phyloP scores from a whole-genome alignment of 768 basidiomycete species.

The Suillus lakei region DNA sequence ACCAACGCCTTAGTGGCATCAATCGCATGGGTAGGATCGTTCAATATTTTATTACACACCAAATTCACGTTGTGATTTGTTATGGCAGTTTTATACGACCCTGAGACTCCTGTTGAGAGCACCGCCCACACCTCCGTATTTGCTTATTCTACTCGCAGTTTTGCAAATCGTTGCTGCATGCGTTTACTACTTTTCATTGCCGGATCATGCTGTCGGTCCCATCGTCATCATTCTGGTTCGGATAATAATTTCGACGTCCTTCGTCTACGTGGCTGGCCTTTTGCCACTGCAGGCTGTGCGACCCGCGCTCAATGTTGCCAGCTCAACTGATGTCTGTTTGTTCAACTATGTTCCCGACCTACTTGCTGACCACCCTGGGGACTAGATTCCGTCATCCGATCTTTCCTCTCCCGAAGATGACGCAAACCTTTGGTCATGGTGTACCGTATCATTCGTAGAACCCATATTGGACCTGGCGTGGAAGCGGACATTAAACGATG shows the following conservation, averaged over 20 bases:
- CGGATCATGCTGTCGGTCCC: constrained; percentile 17
- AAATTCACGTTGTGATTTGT: constrained; percentile 12
- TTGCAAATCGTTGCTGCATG: constrained; percentile 41
- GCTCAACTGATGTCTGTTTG: constrained; percentile 47
- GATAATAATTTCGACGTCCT: constrained; percentile 40
- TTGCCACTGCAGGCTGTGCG: constrained; percentile 52
- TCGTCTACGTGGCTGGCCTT: constrained; percentile 59
- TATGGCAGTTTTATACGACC: constrained; percentile 48
- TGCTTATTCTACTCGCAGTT: constrained; percentile 48
- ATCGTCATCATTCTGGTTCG: constrained; percentile 34
- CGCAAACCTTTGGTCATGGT: constrained; percentile 69
- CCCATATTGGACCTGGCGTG: constrained; percentile 61
- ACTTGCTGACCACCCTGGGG: constrained; percentile 15
- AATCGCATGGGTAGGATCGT: constrained; percentile 54
- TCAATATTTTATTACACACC: constrained; percentile 8
- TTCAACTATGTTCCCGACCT: constrained; percentile 12
- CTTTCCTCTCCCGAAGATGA: constrained; percentile 68
- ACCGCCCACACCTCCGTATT: constrained; percentile 57
- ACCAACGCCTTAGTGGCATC: constrained; percentile 38
- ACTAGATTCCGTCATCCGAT: constrained; percentile 52
- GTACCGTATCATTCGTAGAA: constrained; percentile 64
- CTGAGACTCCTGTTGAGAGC: constrained; percentile 44
- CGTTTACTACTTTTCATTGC: constrained; percentile 40
- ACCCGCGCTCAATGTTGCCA: constrained; percentile 55
- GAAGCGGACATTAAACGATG: constrained; percentile 47